Percentiles rank a stretch among this genome's conserved stretches.
Conservation (phyloP, 306 rosid species). For the Spatholobus suberectus region DNA sequence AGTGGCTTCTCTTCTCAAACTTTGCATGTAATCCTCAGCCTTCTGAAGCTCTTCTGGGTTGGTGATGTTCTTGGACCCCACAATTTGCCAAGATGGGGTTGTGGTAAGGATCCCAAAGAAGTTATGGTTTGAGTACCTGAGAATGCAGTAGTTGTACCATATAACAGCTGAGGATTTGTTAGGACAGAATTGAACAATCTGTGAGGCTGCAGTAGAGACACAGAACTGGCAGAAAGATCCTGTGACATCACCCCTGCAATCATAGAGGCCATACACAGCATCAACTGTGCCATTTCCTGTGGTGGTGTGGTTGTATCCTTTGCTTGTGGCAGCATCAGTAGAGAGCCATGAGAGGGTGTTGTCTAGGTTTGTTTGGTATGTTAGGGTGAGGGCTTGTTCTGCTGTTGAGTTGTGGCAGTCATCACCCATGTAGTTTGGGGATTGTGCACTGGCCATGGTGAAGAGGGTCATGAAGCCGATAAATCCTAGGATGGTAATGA, state of each 20-base stretch:
- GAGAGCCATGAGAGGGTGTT: slow-evolving; percentile 25
- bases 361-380: slow-evolving; percentile 45
- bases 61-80: not conserved
- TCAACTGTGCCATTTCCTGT: slow-evolving; percentile 18
- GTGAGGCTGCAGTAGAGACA: slow-evolving; percentile 42
- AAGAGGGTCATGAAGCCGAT: slow-evolving; percentile 26
- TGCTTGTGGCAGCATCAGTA: slow-evolving; percentile 34
- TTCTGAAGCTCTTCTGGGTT: slow-evolving; percentile 13
- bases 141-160: slow-evolving; percentile 45
- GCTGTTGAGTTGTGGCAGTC: slow-evolving; percentile 39
- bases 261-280: slow-evolving; percentile 46
- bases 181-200: slow-evolving; percentile 34
- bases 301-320: slow-evolving; percentile 41
- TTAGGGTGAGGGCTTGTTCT: slow-evolving; percentile 12
- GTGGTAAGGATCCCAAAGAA: slow-evolving; percentile 38
- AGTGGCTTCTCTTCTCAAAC: slow-evolving; percentile 43
- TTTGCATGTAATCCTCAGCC: slow-evolving; percentile 20
- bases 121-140: slow-evolving; percentile 42
- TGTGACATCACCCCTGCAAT: slow-evolving; percentile 48
- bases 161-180: slow-evolving; percentile 37
- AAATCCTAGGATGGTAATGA: not conserved
- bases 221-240: slow-evolving; percentile 48
- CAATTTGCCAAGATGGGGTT: slow-evolving; percentile 26
- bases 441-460: slow-evolving; percentile 25
- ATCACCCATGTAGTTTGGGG: slow-evolving; percentile 40